These are phyloP conservation scores for Lavandula angustifolia DNA, from an alignment of 257 asterid species.

Conservation along the genomic window DNA sequence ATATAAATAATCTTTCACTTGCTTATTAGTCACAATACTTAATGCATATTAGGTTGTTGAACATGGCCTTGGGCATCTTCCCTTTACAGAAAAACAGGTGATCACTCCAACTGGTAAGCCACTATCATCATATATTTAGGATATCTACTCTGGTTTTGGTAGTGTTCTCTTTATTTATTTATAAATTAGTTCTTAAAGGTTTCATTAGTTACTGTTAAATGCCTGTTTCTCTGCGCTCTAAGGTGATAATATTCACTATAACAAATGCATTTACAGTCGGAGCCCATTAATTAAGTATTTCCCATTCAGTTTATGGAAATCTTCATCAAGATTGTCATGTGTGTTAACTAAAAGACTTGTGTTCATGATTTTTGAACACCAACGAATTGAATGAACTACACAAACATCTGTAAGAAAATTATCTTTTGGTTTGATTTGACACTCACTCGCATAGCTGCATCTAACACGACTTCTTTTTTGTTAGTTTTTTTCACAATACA, in stretches of 20 bases:
- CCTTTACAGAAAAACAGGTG: conserved; percentile 98
- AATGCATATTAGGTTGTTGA: conserved; percentile 76
- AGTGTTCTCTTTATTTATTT: conserved; percentile 11
- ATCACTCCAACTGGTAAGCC: conserved; percentile 91
- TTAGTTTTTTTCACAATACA: background rate
- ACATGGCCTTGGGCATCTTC: conserved; percentile 99
- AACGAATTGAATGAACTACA: conserved; percentile 19
- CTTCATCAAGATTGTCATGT: background rate
- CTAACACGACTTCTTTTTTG: background rate
- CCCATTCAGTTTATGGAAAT: background rate
- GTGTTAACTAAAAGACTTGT: conserved; percentile 9
- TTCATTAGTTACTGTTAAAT: conserved; percentile 7
- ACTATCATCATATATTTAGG: conserved; percentile 27
- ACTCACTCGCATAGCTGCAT: background rate
- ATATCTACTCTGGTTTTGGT: conserved; percentile 15
- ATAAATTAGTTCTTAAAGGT: conserved; percentile 28
- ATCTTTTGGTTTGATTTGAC: background rate
- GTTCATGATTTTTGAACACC: conserved; percentile 16
- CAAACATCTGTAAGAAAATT: conserved; percentile 9
- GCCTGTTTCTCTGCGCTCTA: conserved; percentile 5
- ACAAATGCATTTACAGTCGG: conserved; percentile 1
- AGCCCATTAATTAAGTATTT: background rate
- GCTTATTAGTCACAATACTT: conserved; percentile 26
- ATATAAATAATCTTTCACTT: conserved; percentile 16
- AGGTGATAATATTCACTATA: conserved; percentile 4